These are phyloP conservation scores for Alternaria brassicae DNA, from an alignment of 2,329 filamentous ascomycete species.

Conservation along the genomic window DNA sequence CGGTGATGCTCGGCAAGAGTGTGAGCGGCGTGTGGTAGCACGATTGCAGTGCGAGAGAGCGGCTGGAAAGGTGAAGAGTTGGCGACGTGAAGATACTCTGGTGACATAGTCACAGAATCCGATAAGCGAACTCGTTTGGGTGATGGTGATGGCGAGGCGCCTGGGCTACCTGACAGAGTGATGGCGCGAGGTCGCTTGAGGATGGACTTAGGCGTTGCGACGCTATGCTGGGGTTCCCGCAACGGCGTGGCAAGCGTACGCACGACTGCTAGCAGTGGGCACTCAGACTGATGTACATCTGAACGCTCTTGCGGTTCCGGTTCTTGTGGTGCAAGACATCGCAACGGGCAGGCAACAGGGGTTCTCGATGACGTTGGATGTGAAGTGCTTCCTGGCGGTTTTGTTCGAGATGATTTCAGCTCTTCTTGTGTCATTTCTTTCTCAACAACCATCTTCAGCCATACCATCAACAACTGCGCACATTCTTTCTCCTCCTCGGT, in stretches of 20 bases:
- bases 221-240: not conserved
- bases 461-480: constrained; percentile 5
- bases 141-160: not conserved
- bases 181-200: constrained; percentile 14
- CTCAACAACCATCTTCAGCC: constrained; percentile 5
- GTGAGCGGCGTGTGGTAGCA: constrained; percentile 8
- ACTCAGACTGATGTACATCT: not conserved
- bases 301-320: not conserved
- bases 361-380: not conserved
- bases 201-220: constrained; percentile 5
- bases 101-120: constrained; percentile 14
- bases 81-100: constrained; percentile 11
- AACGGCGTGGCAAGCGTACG: not conserved
- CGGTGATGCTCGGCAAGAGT: constrained; percentile 9
- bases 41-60: not conserved
- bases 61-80: constrained; percentile 13
- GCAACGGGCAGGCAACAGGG: not conserved
- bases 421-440: constrained; percentile 3
- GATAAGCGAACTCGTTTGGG: constrained; percentile 20
- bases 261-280: not conserved
- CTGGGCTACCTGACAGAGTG: not conserved
- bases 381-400: not conserved
- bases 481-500: constrained; percentile 14
- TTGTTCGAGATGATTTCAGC: not conserved
- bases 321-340: not conserved